Evolutionary conservation across 2,329 filamentous ascomycete genomes (phyloP), one percentile per base, ranked within the genome.

Genomic region (Alternaria sp.): DNA sequence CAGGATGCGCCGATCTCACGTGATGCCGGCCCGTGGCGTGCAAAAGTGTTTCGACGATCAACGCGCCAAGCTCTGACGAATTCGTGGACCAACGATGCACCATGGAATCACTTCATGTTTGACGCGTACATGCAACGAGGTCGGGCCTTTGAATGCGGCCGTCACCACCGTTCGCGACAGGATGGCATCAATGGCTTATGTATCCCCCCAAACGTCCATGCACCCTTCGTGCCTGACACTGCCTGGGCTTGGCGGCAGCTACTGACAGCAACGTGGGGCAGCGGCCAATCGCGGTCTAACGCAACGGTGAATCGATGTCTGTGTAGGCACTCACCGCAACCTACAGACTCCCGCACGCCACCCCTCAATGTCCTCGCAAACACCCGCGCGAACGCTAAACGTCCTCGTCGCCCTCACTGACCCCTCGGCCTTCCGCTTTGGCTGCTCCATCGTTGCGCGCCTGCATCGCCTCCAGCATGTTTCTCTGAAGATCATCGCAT

Each of bases 391-490:
- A 67, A 70, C 72, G 51, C 74, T 79, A 50, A 78, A 79, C 65
- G 85, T 92, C 60, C 86, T 92, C 33, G 84, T 92, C 37, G 88
- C 88, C 61, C 86, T 90, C 61, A 90, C 90, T 70, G 89, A 90
- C 62, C 84, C 86, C 50, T 85, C 86, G 59, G 89, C 91, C 72
- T 86, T 89, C 28, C 87, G 89, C 47, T 90, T 87, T 80, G 89
- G 89, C 56, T 86, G 90, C 75, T 84, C 88, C 18, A 85, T 92
- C 56, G 88, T 90, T 64, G 85, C 91, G 53, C 87, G 89, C 63
- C 84, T 92, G 5, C 90, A 89, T 58, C 90, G 90, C 55, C 85
- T 90, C 73, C 88, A 91, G 77, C 88, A 92, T 74, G 85, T 90
- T 64, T 87, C 75, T 11, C 61, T 78, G 23, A 72, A 75, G 58